A percentile compares a stretch with the other conserved stretches of the same genome.
Evolutionary conservation across 148 eudicot genomes (phyloP).

Genomic region (Vaccinium macrocarpon): DNA sequence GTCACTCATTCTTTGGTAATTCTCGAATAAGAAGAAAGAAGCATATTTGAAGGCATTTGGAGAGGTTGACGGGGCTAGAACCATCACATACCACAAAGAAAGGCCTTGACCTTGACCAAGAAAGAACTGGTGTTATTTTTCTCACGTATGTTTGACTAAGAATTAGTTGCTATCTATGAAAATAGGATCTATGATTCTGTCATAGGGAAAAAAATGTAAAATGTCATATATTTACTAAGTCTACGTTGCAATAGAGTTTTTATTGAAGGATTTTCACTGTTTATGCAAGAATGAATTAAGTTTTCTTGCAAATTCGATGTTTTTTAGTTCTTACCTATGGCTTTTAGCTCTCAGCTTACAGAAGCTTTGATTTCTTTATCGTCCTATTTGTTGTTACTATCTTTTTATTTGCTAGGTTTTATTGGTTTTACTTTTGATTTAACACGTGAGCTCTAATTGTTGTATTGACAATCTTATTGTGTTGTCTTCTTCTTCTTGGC

Average conservation of each 20-base stretch:
- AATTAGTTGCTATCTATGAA: background rate
- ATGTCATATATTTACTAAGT: background rate
- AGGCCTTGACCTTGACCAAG: background rate
- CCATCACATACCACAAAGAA: too few relatives aligned
- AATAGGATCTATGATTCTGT: background rate
- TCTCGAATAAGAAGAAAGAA: too few relatives aligned
- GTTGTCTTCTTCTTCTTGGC: conserved; percentile 4
- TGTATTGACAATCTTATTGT: background rate
- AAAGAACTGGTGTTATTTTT: background rate
- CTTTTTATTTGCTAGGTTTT: background rate
- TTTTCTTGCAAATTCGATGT: background rate
- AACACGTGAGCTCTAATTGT: background rate
- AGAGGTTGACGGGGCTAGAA: too few relatives aligned
- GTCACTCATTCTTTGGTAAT: too few relatives aligned
- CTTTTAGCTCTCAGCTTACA: background rate
- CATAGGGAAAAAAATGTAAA: background rate
- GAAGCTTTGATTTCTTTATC: background rate
- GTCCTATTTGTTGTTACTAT: background rate
- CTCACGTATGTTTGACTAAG: background rate
- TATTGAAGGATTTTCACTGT: background rate
- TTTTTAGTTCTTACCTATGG: background rate
- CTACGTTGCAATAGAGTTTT: background rate
- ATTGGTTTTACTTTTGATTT: background rate
- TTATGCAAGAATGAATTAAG: background rate
- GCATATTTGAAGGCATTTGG: too few relatives aligned